phyloP scores from a whole-genome alignment of 768 basidiomycete species.

The Rhizopogon vinicolor region DNA sequence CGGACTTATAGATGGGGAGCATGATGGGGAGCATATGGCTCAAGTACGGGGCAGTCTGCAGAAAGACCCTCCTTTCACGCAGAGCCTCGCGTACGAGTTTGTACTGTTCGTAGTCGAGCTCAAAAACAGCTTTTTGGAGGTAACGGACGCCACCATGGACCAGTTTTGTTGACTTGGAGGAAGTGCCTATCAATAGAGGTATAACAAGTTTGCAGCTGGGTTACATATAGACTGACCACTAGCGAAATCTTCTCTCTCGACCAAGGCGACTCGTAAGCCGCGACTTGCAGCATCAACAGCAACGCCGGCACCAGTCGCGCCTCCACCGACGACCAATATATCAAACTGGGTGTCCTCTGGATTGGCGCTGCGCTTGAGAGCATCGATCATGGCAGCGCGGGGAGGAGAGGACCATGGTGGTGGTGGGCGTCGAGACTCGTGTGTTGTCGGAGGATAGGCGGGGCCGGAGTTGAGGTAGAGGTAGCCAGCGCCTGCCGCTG shows the following conservation, averaged over 20 bases:
- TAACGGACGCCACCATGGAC: conserved; percentile 98
- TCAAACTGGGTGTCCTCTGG: conserved; percentile 54
- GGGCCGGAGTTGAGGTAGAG: conserved; percentile 74
- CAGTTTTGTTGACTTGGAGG: conserved; percentile 96
- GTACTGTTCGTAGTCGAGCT: conserved; percentile 94
- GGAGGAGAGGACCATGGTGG: conserved; percentile 77
- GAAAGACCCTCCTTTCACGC: conserved; percentile 88
- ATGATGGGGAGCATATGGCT: conserved; percentile 94
- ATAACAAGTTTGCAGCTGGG: neutral
- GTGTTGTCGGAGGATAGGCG: conserved; percentile 57
- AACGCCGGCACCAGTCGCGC: conserved; percentile 95
- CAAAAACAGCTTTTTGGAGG: conserved; percentile 93
- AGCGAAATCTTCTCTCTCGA: conserved; percentile 90
- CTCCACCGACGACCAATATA: conserved; percentile 84
- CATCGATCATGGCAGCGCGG: conserved; percentile 58
- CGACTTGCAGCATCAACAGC: conserved; percentile 92
- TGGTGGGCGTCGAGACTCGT: conserved; percentile 65
- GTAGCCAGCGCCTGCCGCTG: conserved; percentile 57
- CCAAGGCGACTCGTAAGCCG: conserved; percentile 88
- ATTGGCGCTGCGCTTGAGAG: conserved; percentile 30
- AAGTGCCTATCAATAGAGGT: conserved; percentile 58
- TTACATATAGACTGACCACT: conserved; percentile 50
- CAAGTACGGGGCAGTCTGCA: conserved; percentile 94
- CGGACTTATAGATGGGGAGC: conserved; percentile 91
- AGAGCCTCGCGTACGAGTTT: conserved; percentile 96